Evolutionary conservation across 495 filamentous ascomycete genomes (phyloP).

Genomic region (Penicillium salamii): DNA sequence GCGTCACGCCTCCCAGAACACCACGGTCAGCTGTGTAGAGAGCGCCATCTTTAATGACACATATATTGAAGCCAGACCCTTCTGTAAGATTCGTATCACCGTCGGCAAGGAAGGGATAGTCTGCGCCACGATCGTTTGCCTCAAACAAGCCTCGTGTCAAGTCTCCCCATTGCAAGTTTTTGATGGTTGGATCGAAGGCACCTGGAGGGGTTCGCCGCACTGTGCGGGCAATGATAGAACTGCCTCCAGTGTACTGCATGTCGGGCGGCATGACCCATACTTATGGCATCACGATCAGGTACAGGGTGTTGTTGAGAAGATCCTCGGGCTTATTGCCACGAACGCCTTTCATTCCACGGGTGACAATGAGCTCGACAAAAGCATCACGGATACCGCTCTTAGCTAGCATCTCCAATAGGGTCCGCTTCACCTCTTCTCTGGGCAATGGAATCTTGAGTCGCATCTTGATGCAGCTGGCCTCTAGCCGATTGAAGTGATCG

Average conservation of each 20-base stretch:
- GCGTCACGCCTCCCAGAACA: slow-evolving; percentile 32
- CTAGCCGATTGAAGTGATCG: slow-evolving; percentile 34
- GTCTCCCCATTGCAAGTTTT: slow-evolving; percentile 45
- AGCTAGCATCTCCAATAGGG: slow-evolving; percentile 33
- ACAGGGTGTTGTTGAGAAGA: slow-evolving; percentile 31
- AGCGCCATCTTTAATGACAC: slow-evolving; percentile 28
- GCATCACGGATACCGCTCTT: slow-evolving; percentile 38
- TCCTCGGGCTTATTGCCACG: slow-evolving; percentile 24
- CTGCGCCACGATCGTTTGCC: slow-evolving; percentile 24
- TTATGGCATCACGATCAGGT: slow-evolving; percentile 37
- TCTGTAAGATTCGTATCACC: slow-evolving; percentile 35
- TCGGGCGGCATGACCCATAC: slow-evolving; percentile 42
- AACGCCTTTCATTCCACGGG: slow-evolving; percentile 34
- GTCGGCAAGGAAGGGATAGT: slow-evolving; percentile 38
- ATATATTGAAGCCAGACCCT: slow-evolving; percentile 32
- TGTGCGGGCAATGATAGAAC: slow-evolving; percentile 36
- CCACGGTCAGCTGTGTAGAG: slow-evolving; percentile 31
- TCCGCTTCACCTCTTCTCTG: slow-evolving; percentile 27
- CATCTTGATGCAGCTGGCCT: slow-evolving; percentile 34
- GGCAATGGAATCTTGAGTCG: slow-evolving; percentile 34
- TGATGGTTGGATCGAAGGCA: slow-evolving; percentile 37
- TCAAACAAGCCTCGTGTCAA: slow-evolving; percentile 33
- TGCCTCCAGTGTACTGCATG: slow-evolving; percentile 30
- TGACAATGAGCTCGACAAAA: slow-evolving; percentile 41
- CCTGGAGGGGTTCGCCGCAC: slow-evolving; percentile 34